Evolutionary conservation across 768 basidiomycete genomes (phyloP).

Genomic region (Asterophora lycoperdoides): DNA sequence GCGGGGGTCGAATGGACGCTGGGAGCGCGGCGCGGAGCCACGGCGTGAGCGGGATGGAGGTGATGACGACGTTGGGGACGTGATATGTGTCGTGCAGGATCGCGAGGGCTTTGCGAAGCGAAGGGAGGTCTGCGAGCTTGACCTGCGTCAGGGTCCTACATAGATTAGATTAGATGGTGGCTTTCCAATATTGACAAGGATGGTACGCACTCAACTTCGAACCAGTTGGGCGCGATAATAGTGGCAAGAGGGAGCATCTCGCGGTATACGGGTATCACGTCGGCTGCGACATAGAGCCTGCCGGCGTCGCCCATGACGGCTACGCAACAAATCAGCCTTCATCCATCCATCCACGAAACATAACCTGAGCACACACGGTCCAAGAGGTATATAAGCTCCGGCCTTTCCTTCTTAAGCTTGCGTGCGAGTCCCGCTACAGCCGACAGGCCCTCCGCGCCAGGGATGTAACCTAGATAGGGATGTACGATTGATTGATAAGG

Average conservation of each 20-base stretch:
- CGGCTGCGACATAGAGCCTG: conserved; percentile 79
- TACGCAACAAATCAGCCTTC: conserved; percentile 23
- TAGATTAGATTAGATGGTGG: neutral
- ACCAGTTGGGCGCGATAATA: conserved; percentile 97
- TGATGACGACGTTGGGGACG: conserved; percentile 88
- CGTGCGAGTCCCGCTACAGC: conserved; percentile 60
- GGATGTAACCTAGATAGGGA: conserved; percentile 67
- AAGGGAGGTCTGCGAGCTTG: conserved; percentile 58
- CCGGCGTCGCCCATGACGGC: conserved; percentile 96
- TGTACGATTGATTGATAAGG: neutral
- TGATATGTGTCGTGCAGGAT: conserved; percentile 72
- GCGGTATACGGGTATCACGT: conserved; percentile 85
- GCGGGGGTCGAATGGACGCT: conserved; percentile 34
- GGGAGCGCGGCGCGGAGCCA: conserved; percentile 62
- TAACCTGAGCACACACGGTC: conserved; percentile 63
- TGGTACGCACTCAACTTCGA: conserved; percentile 82
- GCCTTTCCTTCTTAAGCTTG: conserved; percentile 53
- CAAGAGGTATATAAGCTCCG: conserved; percentile 75
- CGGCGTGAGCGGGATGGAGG: conserved; percentile 69
- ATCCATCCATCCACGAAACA: neutral
- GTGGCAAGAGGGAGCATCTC: conserved; percentile 77
- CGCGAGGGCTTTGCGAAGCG: conserved; percentile 64
- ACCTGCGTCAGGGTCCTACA: conserved; percentile 71
- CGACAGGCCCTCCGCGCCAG: conserved; percentile 59
- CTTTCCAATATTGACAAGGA: neutral